Base-by-base conservation (phyloP, 257 asterid genomes). In the Solanum stenotomum region DNA sequence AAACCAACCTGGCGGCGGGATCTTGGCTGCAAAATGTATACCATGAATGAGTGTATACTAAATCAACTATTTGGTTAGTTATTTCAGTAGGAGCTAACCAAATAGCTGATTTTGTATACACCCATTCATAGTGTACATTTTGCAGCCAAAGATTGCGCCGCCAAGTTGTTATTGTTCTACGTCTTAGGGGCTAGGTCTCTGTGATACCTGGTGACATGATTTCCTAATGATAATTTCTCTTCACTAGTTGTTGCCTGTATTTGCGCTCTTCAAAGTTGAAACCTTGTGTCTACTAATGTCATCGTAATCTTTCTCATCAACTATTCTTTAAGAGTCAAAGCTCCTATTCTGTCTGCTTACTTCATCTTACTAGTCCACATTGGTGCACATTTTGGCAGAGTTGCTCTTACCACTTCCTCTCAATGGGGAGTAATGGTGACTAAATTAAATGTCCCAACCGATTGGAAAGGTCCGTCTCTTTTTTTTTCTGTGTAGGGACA, bases 381-480 rank as follows among this genome's bases (percentile, higher is more conserved):
- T 71, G 14, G 46, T 40, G 46, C 14, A 40, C 46, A 40, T 40
- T 40, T 85, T 89, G 85, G 91, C 94, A 97, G 99, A 94, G 98
- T 95, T 87, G 88, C 95, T 72, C 96, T 97, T 42, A 93, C 98
- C 34, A 92, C 98, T 77, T 96, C 99, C 74, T 87, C 89, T 15
- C 95, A 94, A 90, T 97, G 99, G 99, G 99, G 99, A 87, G 92
- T 87, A 79, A 90, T 94, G 96, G 95, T 90, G 79, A 94, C 98
- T 23, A 96, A 96, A 89, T 94, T 96, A 34, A 90, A 90, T 15
- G 99, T 97, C 86, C 97, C 99, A 27, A 95, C 91, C 23, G 99
- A 97, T 88, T 97, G 99, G 99, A 97, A 97, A 95, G 99, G 99
- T 95, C 86, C 37, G 31, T 90, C 86, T 89, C 84, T 83, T 61